Percentiles rank a stretch among this genome's conserved stretches.
Evolutionary conservation across 2,329 filamentous ascomycete genomes (phyloP).

Genomic region (Dactylonectria macrodidyma): DNA sequence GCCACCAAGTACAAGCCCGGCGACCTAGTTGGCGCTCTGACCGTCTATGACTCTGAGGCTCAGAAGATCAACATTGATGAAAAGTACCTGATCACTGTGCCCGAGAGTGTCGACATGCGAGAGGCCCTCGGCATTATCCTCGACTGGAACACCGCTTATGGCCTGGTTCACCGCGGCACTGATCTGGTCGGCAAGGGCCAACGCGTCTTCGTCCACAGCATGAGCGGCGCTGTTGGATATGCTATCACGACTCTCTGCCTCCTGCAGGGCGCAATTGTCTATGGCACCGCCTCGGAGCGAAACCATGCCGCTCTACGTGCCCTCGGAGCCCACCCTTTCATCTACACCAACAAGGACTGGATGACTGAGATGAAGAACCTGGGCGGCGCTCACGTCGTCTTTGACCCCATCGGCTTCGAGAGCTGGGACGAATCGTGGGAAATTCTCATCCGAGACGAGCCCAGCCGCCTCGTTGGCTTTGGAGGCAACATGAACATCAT

Average conservation of each 20-base stretch:
- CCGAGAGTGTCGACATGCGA: constrained; percentile 56
- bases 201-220: constrained; percentile 65
- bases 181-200: constrained; percentile 58
- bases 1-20: constrained; percentile 51
- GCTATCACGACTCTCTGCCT: constrained; percentile 59
- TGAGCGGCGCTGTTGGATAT: constrained; percentile 65
- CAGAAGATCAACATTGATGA: constrained; percentile 62
- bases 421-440: constrained; percentile 65
- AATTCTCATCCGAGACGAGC: constrained; percentile 53
- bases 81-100: constrained; percentile 61
- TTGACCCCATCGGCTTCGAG: constrained; percentile 65
- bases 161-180: constrained; percentile 55
- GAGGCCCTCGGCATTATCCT: constrained; percentile 58
- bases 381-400: constrained; percentile 63
- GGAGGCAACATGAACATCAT: constrained; percentile 55
- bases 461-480: constrained; percentile 58
- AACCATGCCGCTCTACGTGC: constrained; percentile 59
- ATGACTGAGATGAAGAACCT: constrained; percentile 60
- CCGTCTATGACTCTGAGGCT: constrained; percentile 60
- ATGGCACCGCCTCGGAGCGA: constrained; percentile 63
- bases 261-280: constrained; percentile 61
- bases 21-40: constrained; percentile 54
- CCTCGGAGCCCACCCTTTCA: constrained; percentile 60
- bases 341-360: constrained; percentile 66
- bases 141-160: constrained; percentile 63